These are phyloP conservation scores for Cyclotella cryptica DNA, from an alignment of 108 stramenopile species.

Conservation along the genomic window DNA sequence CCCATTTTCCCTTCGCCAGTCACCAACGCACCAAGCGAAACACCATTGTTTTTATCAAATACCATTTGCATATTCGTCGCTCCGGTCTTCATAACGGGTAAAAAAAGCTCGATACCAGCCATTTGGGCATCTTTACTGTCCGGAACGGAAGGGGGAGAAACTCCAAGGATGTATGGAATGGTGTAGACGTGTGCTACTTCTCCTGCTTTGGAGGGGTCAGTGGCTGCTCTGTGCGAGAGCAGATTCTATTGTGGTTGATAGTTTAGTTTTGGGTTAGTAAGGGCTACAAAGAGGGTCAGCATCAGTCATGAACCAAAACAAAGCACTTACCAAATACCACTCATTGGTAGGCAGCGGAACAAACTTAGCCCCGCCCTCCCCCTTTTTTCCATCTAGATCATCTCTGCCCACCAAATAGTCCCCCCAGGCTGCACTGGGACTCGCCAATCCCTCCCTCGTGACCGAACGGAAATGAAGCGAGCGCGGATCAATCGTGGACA, in stretches of 20 bases:
- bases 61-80: conserved; percentile 55
- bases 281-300: no score
- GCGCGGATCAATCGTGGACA: conserved; percentile 42
- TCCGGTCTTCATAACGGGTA: conserved; percentile 38
- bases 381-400: neutral
- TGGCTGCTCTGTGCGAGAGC: conserved; percentile 52
- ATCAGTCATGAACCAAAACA: neutral
- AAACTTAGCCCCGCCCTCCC: conserved; percentile 5
- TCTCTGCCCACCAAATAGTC: conserved; percentile 7
- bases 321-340: conserved; percentile 70
- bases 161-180: conserved; percentile 80
- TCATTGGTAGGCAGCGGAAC: conserved; percentile 80
- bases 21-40: conserved; percentile 36
- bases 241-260: conserved; percentile 64
- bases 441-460: conserved; percentile 44
- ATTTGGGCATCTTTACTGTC: conserved; percentile 31
- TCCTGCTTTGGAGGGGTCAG: conserved; percentile 55
- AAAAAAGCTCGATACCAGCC: conserved; percentile 69
- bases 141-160: conserved; percentile 64
- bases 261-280: no score
- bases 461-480: conserved; percentile 42
- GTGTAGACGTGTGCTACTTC: conserved; percentile 74
- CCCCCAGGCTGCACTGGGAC: conserved; percentile 50
- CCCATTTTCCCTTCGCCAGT: neutral
- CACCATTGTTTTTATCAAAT: conserved; percentile 43